Conservation (phyloP, 495 filamentous ascomycete genomes). For the Lasiosphaeriaceae sp. region DNA sequence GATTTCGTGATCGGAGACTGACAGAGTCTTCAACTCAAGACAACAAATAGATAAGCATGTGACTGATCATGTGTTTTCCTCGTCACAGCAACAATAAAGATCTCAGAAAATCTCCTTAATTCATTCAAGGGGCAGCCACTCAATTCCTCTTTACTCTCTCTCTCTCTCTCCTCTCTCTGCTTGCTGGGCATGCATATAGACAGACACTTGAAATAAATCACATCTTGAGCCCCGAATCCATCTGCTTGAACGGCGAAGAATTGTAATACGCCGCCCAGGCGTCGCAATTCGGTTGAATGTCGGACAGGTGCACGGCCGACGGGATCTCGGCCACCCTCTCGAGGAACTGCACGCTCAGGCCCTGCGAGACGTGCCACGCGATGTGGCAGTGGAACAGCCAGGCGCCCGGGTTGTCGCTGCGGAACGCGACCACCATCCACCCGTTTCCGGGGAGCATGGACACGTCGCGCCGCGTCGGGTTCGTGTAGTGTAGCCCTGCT, state of each 20-base stretch:
- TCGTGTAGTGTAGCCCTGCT: background rate
- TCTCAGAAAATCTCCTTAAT: too few relatives aligned
- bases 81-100: too few relatives aligned
- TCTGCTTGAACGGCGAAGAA: constrained; percentile 32
- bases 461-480: constrained; percentile 29
- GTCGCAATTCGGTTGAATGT: constrained; percentile 16
- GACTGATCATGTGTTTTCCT: too few relatives aligned
- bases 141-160: too few relatives aligned
- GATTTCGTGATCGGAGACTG: too few relatives aligned
- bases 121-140: too few relatives aligned
- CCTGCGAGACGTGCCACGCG: constrained; percentile 46
- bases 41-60: too few relatives aligned
- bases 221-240: constrained; percentile 52
- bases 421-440: constrained; percentile 36
- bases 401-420: constrained; percentile 1
- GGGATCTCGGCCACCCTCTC: too few relatives aligned
- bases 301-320: constrained; percentile 6
- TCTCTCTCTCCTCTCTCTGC: too few relatives aligned
- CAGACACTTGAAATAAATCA: too few relatives aligned
- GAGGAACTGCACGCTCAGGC: constrained; percentile 42
- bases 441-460: constrained; percentile 35
- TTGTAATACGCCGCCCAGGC: constrained; percentile 11
- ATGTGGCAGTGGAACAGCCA: constrained; percentile 46
- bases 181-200: too few relatives aligned
- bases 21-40: too few relatives aligned